phyloP scores from a whole-genome alignment of 140 eudicot genomes.

The Stevia rebaudiana region DNA sequence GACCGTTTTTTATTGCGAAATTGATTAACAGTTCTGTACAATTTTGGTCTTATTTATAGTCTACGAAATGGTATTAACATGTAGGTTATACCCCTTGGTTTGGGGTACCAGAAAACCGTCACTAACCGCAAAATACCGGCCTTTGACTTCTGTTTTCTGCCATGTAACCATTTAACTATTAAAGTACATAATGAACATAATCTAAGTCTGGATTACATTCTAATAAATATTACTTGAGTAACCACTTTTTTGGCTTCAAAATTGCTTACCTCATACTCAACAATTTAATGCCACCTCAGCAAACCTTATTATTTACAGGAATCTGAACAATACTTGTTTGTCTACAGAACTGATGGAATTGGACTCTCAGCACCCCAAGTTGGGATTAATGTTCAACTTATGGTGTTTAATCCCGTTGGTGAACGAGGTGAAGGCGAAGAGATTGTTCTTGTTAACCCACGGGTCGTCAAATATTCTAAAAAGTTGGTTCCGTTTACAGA shows the following conservation, averaged over 20 bases:
- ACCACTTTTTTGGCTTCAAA: neutral
- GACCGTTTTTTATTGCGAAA: no score
- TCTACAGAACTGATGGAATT: slow-evolving; percentile 91
- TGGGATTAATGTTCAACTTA: slow-evolving; percentile 77
- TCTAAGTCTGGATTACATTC: no score
- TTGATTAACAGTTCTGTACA: no score
- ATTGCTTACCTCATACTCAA: neutral
- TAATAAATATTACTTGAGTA: neutral
- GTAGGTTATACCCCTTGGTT: no score
- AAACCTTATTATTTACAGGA: slow-evolving; percentile 37
- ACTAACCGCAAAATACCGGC: no score
- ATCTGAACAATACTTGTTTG: slow-evolving; percentile 44
- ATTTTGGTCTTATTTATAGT: no score
- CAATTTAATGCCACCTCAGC: neutral
- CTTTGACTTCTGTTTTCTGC: no score
- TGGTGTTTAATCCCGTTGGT: slow-evolving; percentile 91
- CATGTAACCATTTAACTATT: no score
- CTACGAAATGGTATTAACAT: no score
- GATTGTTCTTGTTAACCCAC: slow-evolving; percentile 77
- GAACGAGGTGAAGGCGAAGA: slow-evolving; percentile 96
- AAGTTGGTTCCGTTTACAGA: slow-evolving; percentile 50
- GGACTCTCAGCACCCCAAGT: slow-evolving; percentile 98
- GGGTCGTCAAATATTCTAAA: slow-evolving; percentile 51
- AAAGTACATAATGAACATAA: no score
- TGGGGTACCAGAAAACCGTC: no score